These are phyloP conservation scores for Pluteus cervinus DNA, from an alignment of 768 basidiomycete genomes.

Conservation along the genomic window DNA sequence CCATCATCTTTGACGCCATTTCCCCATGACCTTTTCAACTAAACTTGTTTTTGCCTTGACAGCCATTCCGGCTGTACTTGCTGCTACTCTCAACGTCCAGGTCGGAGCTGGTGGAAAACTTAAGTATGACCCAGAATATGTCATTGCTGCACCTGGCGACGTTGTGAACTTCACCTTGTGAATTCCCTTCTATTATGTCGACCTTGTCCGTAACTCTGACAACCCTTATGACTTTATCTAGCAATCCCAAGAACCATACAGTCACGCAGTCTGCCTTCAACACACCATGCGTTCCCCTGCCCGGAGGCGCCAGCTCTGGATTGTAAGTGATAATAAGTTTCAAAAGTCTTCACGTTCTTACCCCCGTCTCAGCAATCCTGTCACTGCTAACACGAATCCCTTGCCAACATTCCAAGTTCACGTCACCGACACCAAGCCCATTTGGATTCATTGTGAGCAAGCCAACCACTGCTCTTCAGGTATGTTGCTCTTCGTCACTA, in stretches of 20 bases:
- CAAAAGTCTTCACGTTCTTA: background rate
- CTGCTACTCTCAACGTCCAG: constrained; percentile 1
- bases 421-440: constrained; percentile 37
- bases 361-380: constrained; percentile 25
- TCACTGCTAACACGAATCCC: constrained; percentile 29
- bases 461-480: constrained; percentile 43
- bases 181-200: constrained; percentile 22
- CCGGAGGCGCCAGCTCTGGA: constrained; percentile 25
- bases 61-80: background rate
- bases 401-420: constrained; percentile 32
- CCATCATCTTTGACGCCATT: too few relatives aligned
- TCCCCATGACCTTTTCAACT: too few relatives aligned
- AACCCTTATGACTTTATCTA: constrained; percentile 12
- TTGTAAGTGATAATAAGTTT: constrained; percentile 23
- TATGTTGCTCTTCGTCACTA: constrained; percentile 3
- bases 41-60: too few relatives aligned
- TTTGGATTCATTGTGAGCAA: constrained; percentile 58
- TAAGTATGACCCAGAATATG: background rate
- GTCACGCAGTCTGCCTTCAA: constrained; percentile 43
- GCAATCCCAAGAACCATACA: constrained; percentile 44
- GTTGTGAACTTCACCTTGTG: constrained; percentile 29
- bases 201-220: background rate
- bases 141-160: constrained; percentile 1
- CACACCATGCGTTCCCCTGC: constrained; percentile 23
- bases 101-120: constrained; percentile 1